These are phyloP conservation scores for Ceratocystis harringtonii DNA, from an alignment of 2,329 filamentous ascomycete species.

Conservation along the genomic window DNA sequence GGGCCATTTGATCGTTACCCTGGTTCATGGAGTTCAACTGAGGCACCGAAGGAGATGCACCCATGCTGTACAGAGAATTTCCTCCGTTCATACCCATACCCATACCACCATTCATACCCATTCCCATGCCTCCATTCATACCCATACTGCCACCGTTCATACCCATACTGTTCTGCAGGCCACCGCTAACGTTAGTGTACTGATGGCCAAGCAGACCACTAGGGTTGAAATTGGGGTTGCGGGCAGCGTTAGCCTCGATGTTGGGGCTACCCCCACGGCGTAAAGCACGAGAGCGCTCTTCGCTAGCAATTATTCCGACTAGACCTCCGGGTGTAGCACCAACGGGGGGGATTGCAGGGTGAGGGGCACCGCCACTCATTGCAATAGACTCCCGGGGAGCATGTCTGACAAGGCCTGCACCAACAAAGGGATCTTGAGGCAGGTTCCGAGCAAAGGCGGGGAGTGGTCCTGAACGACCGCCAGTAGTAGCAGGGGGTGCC, in stretches of 20 bases:
- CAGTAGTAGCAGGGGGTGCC: conserved; percentile 17
- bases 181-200: conserved; percentile 36
- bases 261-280: conserved; percentile 60
- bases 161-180: conserved; percentile 18
- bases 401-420: conserved; percentile 59
- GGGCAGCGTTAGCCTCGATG: conserved; percentile 32
- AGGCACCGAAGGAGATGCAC: conserved; percentile 20
- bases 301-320: conserved; percentile 73
- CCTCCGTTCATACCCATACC: conserved; percentile 13
- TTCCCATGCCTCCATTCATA: conserved; percentile 21
- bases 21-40: conserved; percentile 20
- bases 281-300: conserved; percentile 65
- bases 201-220: conserved; percentile 26
- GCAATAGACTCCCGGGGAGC: conserved; percentile 60
- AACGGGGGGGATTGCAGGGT: conserved; percentile 28
- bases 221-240: conserved; percentile 23
- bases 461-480: conserved; percentile 32
- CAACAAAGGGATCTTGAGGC: conserved; percentile 72
- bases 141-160: conserved; percentile 21
- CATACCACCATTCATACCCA: conserved; percentile 8
- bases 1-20: conserved; percentile 20
- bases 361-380: conserved; percentile 40
- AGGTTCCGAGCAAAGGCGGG: conserved; percentile 72
- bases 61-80: conserved; percentile 18
- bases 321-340: conserved; percentile 50